phyloP scores from a whole-genome alignment of 306 rosid species.

The Ceratonia siliqua region DNA sequence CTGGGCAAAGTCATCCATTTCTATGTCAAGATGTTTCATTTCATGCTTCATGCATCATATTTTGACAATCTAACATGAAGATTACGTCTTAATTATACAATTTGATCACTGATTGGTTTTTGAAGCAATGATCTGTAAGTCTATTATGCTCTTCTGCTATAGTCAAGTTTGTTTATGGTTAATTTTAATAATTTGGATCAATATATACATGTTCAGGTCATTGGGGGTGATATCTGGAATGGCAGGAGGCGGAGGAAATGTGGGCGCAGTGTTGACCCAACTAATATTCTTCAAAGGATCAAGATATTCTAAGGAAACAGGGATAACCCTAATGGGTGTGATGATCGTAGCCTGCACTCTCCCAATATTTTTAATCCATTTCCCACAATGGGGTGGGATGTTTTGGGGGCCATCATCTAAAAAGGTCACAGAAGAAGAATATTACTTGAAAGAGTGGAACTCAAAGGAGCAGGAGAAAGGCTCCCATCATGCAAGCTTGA shows the following conservation, averaged over 20 bases:
- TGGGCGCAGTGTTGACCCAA: constrained; percentile 85
- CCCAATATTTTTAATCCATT: constrained; percentile 57
- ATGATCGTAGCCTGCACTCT: constrained; percentile 78
- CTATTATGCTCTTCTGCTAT: no score
- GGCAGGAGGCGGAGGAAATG: constrained; percentile 97
- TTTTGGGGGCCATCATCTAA: constrained; percentile 58
- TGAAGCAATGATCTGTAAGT: no score
- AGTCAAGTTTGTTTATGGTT: background rate
- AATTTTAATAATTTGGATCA: background rate
- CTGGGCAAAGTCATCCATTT: no score
- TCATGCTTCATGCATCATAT: background rate
- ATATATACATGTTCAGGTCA: constrained; percentile 56
- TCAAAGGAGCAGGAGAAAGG: constrained; percentile 64
- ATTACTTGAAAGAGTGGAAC: constrained; percentile 74
- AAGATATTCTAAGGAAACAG: constrained; percentile 65
- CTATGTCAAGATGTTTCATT: no score
- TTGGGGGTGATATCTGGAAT: constrained; percentile 81
- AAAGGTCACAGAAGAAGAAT: constrained; percentile 66
- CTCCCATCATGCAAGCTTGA: constrained; percentile 58
- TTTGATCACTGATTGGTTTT: no score
- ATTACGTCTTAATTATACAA: background rate
- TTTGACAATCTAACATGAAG: background rate
- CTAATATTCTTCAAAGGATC: constrained; percentile 84
- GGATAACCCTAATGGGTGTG: constrained; percentile 82
- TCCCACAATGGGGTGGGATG: constrained; percentile 97